Evolutionary conservation across 352 stramenopile species (phyloP).

Genomic region (Peronospora destructor): DNA sequence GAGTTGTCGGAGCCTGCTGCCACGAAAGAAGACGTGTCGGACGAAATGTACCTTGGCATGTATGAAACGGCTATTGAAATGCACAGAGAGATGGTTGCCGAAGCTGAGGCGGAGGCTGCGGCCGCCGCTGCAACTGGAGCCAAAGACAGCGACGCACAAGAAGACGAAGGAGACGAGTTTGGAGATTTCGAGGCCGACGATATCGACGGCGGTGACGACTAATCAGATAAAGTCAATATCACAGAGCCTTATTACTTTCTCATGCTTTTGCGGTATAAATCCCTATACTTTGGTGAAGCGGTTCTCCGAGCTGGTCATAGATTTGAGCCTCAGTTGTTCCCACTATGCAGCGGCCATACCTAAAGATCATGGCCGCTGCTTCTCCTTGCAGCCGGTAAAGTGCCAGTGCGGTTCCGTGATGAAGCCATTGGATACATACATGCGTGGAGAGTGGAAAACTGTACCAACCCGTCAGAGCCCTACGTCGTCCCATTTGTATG

Average conservation of each 20-base stretch:
- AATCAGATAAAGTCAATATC: conserved; percentile 18
- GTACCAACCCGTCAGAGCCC: too few species aligned
- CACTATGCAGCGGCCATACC: too few species aligned
- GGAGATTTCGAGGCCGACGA: conserved; percentile 45
- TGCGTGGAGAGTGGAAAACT: too few species aligned
- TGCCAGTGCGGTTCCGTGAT: too few species aligned
- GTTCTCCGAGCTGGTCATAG: conserved; percentile 95
- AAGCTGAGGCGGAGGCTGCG: conserved; percentile 29
- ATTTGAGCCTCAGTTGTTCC: conserved; percentile 93
- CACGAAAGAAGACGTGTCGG: conserved; percentile 44
- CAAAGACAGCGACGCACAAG: conserved; percentile 30
- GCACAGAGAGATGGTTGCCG: conserved; percentile 61
- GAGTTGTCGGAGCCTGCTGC: conserved; percentile 40
- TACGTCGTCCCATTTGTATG: too few species aligned
- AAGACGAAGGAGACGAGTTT: conserved; percentile 39
- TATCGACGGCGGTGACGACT: conserved; percentile 48
- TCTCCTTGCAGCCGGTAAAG: too few species aligned
- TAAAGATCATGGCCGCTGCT: too few species aligned
- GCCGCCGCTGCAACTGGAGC: conserved; percentile 13
- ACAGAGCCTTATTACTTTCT: conserved; percentile 17
- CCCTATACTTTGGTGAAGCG: conserved; percentile 65
- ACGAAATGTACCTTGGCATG: conserved; percentile 86
- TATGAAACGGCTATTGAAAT: conserved; percentile 83
- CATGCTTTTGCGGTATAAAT: background rate
- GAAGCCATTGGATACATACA: too few species aligned